Evolutionary conservation across 768 basidiomycete species (phyloP).

Genomic region (Phanerochaete sordida): DNA sequence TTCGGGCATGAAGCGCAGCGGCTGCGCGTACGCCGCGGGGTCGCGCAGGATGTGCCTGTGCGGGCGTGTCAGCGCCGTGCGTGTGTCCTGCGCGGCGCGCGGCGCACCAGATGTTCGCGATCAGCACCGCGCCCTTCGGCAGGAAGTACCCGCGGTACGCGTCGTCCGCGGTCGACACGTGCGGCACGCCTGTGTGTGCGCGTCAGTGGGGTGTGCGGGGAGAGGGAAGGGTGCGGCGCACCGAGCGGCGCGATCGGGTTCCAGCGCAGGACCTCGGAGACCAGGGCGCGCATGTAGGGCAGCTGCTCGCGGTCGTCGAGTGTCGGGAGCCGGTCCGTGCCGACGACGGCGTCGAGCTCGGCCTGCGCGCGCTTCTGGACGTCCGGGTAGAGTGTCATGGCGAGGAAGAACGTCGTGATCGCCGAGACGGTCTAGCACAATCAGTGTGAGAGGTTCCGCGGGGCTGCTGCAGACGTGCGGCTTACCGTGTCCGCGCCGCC

Average conservation of each 20-base stretch:
- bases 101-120: slow-evolving; percentile 17
- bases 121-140: slow-evolving; percentile 23
- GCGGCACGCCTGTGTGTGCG: slow-evolving; percentile 16
- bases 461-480: background rate
- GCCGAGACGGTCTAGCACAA: slow-evolving; percentile 10
- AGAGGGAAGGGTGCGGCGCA: background rate
- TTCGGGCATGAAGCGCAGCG: slow-evolving; percentile 7
- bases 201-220: background rate
- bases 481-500: slow-evolving; percentile 39
- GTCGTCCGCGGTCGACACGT: slow-evolving; percentile 24
- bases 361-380: slow-evolving; percentile 15
- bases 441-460: background rate
- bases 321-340: slow-evolving; percentile 11
- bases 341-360: slow-evolving; percentile 18
- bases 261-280: slow-evolving; percentile 31
- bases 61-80: no score
- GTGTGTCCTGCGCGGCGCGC: no score
- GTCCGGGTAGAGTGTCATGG: slow-evolving; percentile 18
- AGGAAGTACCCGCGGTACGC: slow-evolving; percentile 24
- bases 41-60: slow-evolving; percentile 3
- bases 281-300: slow-evolving; percentile 17
- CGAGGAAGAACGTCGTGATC: slow-evolving; percentile 10
- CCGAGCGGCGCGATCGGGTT: slow-evolving; percentile 22
- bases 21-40: slow-evolving; percentile 5
- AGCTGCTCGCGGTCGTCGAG: slow-evolving; percentile 8